Base-by-base conservation (phyloP, 2,329 filamentous ascomycete species). In the Monosporascus cannonballus region DNA sequence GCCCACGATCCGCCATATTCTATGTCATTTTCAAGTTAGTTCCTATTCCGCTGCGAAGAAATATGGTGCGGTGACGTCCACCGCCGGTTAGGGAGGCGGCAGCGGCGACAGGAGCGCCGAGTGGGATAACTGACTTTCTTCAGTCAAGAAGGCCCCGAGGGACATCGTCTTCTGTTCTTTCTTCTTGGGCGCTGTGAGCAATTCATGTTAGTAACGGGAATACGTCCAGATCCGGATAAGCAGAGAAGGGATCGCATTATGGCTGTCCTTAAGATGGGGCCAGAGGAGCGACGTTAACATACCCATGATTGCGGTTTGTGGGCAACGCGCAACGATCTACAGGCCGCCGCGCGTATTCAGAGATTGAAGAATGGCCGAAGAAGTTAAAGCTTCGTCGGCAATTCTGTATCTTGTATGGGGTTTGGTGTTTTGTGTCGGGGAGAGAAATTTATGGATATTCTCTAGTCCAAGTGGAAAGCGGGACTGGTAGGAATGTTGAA, bases 101-200 rank as follows among this genome's bases (percentile, higher is more conserved):
- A 54, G 55, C 56, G 54, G 55, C 25, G 48, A 58, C 50, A 61
- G 55, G 56, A 50, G 37, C 49, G 60, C 55, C 56, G 57, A 59
- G 59, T 61, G 61, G 64, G 65, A 52, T 51, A 51, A 79, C 90
- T 75, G 81, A 96, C 93, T 86, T 74, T 90, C 83, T 74, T 96
- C 90, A 70, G 82, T 81, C 80, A 99, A 83, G 83, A 99, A 99
- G 76, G 90, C 89, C 80, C 90, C 90, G 71, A 97, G 86, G 79
- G 89, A 90, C 89, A 99, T 93, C 82, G 95, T 99, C 85, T 96
- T 87, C 74, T 61, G 55, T 76, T 96, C 87, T 79, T 90, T 89
- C 79, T 95, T 95, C 73, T 92, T 89, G 63, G 92, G 93, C 82
- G 89, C 92, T 96, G 68, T 56, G 70, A 50, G 56, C 56, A 51